phyloP scores from a whole-genome alignment of 306 rosid genomes.

The Glycine tomentella region DNA sequence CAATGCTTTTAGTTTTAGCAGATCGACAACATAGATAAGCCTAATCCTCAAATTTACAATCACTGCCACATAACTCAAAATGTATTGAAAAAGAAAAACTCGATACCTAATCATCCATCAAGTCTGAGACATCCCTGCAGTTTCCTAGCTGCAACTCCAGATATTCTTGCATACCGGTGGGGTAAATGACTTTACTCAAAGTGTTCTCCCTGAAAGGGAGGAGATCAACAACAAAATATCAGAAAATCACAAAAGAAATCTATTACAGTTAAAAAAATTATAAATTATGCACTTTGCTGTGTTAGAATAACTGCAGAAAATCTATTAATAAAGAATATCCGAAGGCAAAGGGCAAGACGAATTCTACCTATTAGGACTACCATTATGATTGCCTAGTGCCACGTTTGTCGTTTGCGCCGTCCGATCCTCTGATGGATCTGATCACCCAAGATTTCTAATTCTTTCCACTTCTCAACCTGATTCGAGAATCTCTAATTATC shows the following conservation, averaged over 20 bases:
- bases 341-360: too few species aligned
- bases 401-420: slow-evolving; percentile 5
- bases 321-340: too few species aligned
- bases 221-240: too few species aligned
- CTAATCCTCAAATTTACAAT: slow-evolving; percentile 1
- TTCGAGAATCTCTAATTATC: neutral
- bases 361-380: neutral
- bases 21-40: neutral
- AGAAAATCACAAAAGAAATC: too few species aligned
- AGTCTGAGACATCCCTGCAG: neutral
- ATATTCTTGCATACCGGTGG: neutral
- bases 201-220: too few species aligned
- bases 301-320: too few species aligned
- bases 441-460: slow-evolving; percentile 1
- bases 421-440: neutral
- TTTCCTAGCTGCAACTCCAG: neutral
- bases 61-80: neutral
- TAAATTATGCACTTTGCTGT: too few species aligned
- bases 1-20: neutral
- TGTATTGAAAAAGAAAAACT: slow-evolving; percentile 27
- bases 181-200: neutral
- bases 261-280: too few species aligned
- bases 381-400: slow-evolving; percentile 3
- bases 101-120: slow-evolving; percentile 49
- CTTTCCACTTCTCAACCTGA: slow-evolving; percentile 21